Percentiles rank a stretch among this genome's conserved stretches.
Evolutionary conservation across 352 stramenopile genomes (phyloP).

Genomic region (Phytophthora pini): DNA sequence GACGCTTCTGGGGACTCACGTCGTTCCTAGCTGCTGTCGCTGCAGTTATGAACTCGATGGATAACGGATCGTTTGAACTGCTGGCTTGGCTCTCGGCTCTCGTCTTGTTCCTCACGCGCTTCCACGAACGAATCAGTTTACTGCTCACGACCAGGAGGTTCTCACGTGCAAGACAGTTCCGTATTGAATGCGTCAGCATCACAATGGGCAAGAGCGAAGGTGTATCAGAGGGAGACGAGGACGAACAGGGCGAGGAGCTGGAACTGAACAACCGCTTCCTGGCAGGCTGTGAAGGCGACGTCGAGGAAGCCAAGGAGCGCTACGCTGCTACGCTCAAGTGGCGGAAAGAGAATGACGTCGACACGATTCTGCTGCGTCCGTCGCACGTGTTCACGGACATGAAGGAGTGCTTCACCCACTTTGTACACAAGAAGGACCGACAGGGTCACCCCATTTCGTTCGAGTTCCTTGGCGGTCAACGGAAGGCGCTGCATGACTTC

Average conservation of each 20-base stretch:
- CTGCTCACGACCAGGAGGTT: slow-evolving; percentile 59
- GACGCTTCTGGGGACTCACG: slow-evolving; percentile 54
- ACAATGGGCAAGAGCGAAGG: slow-evolving; percentile 54
- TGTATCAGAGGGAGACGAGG: slow-evolving; percentile 28
- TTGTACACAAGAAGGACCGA: slow-evolving; percentile 73
- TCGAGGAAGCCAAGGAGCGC: slow-evolving; percentile 70
- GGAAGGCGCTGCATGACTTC: slow-evolving; percentile 68
- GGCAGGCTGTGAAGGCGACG: slow-evolving; percentile 71
- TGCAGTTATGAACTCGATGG: slow-evolving; percentile 48
- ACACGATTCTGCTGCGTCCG: slow-evolving; percentile 70
- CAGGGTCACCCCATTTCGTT: slow-evolving; percentile 60
- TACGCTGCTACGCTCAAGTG: slow-evolving; percentile 68
- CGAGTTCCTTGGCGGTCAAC: slow-evolving; percentile 68
- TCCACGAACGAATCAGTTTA: slow-evolving; percentile 62
- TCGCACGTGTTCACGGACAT: slow-evolving; percentile 64
- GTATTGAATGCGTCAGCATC: slow-evolving; percentile 50
- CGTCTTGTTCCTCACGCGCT: slow-evolving; percentile 60
- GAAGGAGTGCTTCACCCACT: slow-evolving; percentile 70
- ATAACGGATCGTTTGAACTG: slow-evolving; percentile 54
- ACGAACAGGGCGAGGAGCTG: slow-evolving; percentile 42
- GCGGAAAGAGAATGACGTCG: slow-evolving; percentile 74
- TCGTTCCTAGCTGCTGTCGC: slow-evolving; percentile 51
- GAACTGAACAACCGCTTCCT: slow-evolving; percentile 69
- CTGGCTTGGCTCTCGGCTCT: slow-evolving; percentile 58
- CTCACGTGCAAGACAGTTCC: slow-evolving; percentile 41